Base-by-base conservation (phyloP, 2,329 filamentous ascomycete genomes). In the Calonectria multiphialidica region DNA sequence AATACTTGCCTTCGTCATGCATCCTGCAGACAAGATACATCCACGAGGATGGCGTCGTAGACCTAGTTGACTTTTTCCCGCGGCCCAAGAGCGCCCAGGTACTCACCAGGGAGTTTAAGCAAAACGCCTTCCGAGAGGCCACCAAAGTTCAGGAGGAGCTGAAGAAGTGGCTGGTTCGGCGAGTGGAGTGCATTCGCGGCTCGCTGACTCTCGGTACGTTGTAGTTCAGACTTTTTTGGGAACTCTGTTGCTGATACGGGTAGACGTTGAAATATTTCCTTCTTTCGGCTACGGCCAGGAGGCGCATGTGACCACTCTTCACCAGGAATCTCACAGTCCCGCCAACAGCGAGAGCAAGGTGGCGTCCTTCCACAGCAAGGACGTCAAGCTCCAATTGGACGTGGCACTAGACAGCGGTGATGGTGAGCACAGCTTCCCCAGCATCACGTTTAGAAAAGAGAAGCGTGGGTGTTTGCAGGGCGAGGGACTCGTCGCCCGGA, bases 11-110 rank as follows among this genome's bases (percentile, higher is more conserved):
- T 0, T 93, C 91, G 12, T 93, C 92, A 59, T 95, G 94, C 77
- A 92, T 95, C 71, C 86, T 95, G 2, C 92, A 95, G 81, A 95
- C 94, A 1, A 88, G 93, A n/a, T 95, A 93, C 81, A 93, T 95
- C 74, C 90, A 93, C 74, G 93, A 95, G 76, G 90, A 93, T 68
- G 94, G 93, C 1, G 93, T 95, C 0, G 90, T 93, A 13, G 93
- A 94, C 68, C 81, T 95, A 35, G 86, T 94, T 18, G 93, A 95
- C 81, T 95, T 95, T 83, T 95, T 95, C 75, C 93, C 93, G 0
- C 88, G 93, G 1, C 92, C 93, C 13, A 91, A 90, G 79, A 90
- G 88, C 63, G 87, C 88, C 37, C 85, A 85, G 47, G 87, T 91
- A 33, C 82, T 90, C 21, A 83, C 85, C 65, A 86, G 86, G 75